phyloP scores from a whole-genome alignment of 1,284 basidiomycete genomes.

The Ustilago sp. region DNA sequence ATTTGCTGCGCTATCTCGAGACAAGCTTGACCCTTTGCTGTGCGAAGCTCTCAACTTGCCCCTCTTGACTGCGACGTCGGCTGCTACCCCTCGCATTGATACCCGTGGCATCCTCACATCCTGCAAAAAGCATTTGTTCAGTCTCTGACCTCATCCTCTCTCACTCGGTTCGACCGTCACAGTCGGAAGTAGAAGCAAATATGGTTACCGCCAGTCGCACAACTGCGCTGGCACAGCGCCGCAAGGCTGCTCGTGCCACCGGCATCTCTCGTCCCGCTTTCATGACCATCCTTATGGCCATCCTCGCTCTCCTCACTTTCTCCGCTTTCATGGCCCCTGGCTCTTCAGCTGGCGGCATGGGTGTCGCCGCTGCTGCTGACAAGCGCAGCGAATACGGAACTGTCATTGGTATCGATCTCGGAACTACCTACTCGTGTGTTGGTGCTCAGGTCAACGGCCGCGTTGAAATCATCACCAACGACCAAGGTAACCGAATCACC shows the following conservation, averaged over 20 bases:
- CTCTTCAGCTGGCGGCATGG: constrained; percentile 53
- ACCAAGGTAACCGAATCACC: constrained; percentile 72
- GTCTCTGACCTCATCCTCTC: constrained; percentile 1
- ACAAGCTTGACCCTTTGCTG: constrained; percentile 10
- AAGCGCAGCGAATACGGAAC: constrained; percentile 77
- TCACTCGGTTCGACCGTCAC: not conserved
- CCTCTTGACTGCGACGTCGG: not conserved
- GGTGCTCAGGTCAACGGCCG: constrained; percentile 84
- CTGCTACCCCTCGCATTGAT: constrained; percentile 5
- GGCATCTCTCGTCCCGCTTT: constrained; percentile 48
- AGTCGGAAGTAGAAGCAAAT: constrained; percentile 44
- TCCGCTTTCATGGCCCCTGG: constrained; percentile 48
- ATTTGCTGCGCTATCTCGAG: constrained; percentile 1
- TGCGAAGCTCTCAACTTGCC: constrained; percentile 10
- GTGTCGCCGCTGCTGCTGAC: constrained; percentile 63
- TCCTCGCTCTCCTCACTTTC: constrained; percentile 60
- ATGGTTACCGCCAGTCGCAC: constrained; percentile 43
- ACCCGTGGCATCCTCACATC: not conserved
- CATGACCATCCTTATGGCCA: constrained; percentile 59
- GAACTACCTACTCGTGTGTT: constrained; percentile 71
- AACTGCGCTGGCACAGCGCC: constrained; percentile 47
- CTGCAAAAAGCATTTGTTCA: constrained; percentile 13
- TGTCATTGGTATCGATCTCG: constrained; percentile 85
- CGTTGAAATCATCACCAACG: constrained; percentile 70
- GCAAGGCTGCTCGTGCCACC: constrained; percentile 45